Base-by-base conservation (phyloP, 768 basidiomycete species). In the Calocybe indica region DNA sequence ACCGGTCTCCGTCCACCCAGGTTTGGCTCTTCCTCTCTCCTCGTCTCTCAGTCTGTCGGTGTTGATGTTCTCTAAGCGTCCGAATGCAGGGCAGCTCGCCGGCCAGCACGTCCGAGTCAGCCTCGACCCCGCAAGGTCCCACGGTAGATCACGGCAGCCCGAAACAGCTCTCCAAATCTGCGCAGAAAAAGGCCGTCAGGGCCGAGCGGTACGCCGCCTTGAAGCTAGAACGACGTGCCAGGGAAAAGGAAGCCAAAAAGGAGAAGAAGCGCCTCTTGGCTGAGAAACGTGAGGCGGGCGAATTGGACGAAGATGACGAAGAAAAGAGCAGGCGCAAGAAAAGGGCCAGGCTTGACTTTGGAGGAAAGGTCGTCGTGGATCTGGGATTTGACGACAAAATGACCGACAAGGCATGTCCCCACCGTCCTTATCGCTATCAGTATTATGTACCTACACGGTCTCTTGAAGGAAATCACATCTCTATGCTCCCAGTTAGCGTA, bases 301-400 rank as follows among this genome's bases (percentile, higher is more conserved):
- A 84, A 57, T 66, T 79, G 43, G 72, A 75, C 41, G 74, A 74
- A 34, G 68, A 63, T 1, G 68, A 72, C n/a, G 67, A 68, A 15
- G 61, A 67, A 40, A 68, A 59, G 50, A 66, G 60, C 33, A 64
- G 64, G 52, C 64, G 56, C 54, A 67, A 59, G 54, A 78, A 71
- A 71, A 70, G 64, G 60, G 62, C 61, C 29, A 68, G 61, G 48
- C 50, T 72, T 37, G 55, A 67, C 40, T 83, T 80, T 54, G 74
- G 78, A 5, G 89, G 86, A 14, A 76, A 74, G 49, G 75, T 92
- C 3, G 79, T 91, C 32, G 64, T 98, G 13, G 96, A 99, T 68
- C 73, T 97, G 12, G 91, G 84, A 7, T 97, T 96, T 62, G 94
- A 98, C 62, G 80, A 93, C 38, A 72, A 83, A 67, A 97, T 98